Conservation (phyloP, 2,329 filamentous ascomycete genomes). For the Curvularia eragrostidis region DNA sequence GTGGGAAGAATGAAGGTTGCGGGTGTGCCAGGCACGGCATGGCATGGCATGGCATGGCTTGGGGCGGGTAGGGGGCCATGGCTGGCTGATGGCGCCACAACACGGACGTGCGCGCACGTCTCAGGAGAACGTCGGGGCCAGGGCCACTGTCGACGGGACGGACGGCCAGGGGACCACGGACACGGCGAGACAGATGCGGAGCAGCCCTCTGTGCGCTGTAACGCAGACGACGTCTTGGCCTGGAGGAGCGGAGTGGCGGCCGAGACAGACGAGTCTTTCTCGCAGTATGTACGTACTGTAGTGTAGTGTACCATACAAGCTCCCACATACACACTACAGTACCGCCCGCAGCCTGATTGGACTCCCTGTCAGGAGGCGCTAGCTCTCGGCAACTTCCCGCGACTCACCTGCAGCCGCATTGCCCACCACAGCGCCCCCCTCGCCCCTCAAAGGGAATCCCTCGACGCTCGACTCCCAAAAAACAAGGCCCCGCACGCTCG, state of each 20-base stretch:
- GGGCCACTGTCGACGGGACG: slow-evolving; percentile 26
- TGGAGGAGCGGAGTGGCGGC: too few species aligned
- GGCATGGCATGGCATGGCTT: neutral
- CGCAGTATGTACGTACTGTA: too few species aligned
- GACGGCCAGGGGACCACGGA: slow-evolving; percentile 9
- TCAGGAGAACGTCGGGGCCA: slow-evolving; percentile 35
- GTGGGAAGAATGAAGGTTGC: slow-evolving; percentile 2
- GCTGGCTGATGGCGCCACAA: slow-evolving; percentile 16
- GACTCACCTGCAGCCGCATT: slow-evolving; percentile 21
- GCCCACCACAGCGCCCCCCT: slow-evolving; percentile 19
- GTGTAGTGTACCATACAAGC: too few species aligned
- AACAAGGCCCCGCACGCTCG: slow-evolving; percentile 21
- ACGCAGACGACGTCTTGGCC: neutral
- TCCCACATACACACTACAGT: too few species aligned
- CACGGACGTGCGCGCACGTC: slow-evolving; percentile 29
- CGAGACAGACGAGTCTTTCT: too few species aligned
- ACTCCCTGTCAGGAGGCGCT: slow-evolving; percentile 9
- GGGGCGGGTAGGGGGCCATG: slow-evolving; percentile 2
- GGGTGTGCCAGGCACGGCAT: neutral
- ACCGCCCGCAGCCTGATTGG: too few species aligned
- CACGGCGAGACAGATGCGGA: slow-evolving; percentile 18
- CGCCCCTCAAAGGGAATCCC: slow-evolving; percentile 7
- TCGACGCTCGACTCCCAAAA: neutral
- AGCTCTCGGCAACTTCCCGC: slow-evolving; percentile 31
- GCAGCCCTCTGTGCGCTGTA: slow-evolving; percentile 6